A percentile compares a stretch with the other conserved stretches of the same genome.
These are phyloP conservation scores for Fusarium burgessii DNA, from an alignment of 2,329 filamentous ascomycete species.

Conservation along the genomic window DNA sequence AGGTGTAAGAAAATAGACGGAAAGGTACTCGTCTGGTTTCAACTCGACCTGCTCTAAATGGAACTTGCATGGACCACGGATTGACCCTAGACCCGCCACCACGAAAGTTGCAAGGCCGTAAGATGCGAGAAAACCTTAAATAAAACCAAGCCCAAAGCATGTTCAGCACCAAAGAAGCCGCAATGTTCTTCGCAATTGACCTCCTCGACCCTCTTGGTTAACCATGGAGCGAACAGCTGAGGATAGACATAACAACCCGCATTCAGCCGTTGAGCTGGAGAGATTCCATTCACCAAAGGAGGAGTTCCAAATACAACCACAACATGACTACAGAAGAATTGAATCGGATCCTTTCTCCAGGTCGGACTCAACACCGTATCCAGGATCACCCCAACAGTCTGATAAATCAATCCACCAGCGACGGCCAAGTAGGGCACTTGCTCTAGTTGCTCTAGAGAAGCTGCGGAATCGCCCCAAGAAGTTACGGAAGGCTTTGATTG, in stretches of 20 bases:
- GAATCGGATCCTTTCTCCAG: constrained; percentile 20
- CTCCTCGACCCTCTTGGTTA: neutral
- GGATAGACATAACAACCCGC: neutral
- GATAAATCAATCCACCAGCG: neutral
- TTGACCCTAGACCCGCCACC: constrained; percentile 14
- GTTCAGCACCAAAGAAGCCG: neutral
- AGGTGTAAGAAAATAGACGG: neutral
- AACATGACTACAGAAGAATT: constrained; percentile 5
- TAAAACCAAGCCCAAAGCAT: neutral
- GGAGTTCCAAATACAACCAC: neutral
- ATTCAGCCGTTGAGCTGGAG: constrained; percentile 13
- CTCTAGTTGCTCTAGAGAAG: neutral
- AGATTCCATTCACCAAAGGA: constrained; percentile 3
- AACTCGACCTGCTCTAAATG: neutral
- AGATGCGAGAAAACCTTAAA: constrained; percentile 25
- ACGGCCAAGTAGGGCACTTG: neutral
- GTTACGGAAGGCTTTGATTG: constrained; percentile 17
- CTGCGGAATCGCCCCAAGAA: constrained; percentile 23
- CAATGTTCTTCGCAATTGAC: neutral
- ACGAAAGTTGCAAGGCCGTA: neutral
- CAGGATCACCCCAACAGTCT: neutral
- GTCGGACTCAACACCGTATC: constrained; percentile 3
- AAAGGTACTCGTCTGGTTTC: constrained; percentile 11
- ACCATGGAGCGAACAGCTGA: neutral
- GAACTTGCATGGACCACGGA: neutral